Base-by-base conservation (phyloP, 2,329 filamentous ascomycete genomes). In the Metarhizium brunneum region DNA sequence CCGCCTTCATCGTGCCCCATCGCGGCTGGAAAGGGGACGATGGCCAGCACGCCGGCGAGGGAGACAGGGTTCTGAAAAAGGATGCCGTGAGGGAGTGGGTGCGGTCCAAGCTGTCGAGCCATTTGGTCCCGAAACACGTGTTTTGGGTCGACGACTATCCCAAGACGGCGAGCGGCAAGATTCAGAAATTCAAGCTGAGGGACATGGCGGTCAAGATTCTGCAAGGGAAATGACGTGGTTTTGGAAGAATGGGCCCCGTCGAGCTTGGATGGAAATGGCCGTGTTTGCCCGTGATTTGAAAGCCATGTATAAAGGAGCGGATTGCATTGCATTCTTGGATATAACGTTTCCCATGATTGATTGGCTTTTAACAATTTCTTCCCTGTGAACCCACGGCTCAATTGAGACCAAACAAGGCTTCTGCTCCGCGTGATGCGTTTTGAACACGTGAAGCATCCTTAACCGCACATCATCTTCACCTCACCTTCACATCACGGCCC, bases 151-250 rank as follows among this genome's bases (percentile, higher is more conserved):
- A 85, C 1, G 82, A 84, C n/a, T 95, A 89, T 68, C 92, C 92
- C 20, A 96, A 96, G 80, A 99, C 94, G 40, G 88, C 91, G 6
- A 96, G 90, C 68, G 92, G 92, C 29, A 99, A 99, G 81, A 92
- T 97, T 55, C 90, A 96, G 74, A 96, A 97, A 74, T 96, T 88
- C 68, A 92, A 87, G 74, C 69, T 97, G 64, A 81, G 83, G 65
- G 87, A 91, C 16, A 74, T 79, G 64, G 92, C 77, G 1, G 70
- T 67, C 61, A 68, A 71, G 59, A 52, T 73, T 7, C 52, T 75
- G 2, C 54, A 56, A 18, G 25, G 25, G 25, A 25, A 25, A 4
- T 25, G 25, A 25, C 25, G 25, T 25, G 25, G 25, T 25, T 25
- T 25, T 25, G 25, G 25, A 25, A 25, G 3, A 25, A 25, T 25